Percentiles rank a stretch among this genome's conserved stretches.
Evolutionary conservation across 768 basidiomycete genomes (phyloP).

Genomic region (Naganishia vishniacii): DNA sequence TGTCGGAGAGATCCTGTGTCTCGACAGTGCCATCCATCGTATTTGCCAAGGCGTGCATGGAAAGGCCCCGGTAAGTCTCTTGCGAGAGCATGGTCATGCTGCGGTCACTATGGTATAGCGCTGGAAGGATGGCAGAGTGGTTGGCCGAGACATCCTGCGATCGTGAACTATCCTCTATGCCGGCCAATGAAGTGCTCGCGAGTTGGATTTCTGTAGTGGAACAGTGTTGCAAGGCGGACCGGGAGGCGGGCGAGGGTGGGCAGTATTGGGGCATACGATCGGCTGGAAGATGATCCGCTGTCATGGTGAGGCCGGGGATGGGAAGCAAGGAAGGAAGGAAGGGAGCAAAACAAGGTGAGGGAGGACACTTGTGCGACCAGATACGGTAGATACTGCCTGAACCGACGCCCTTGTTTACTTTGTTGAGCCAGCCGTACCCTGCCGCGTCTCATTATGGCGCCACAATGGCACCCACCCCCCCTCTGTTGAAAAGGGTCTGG

Average conservation of each 20-base stretch:
- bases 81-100: constrained; percentile 1
- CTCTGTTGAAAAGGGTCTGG: no score
- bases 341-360: neutral
- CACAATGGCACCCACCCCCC: no score
- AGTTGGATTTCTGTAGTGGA: constrained; percentile 15
- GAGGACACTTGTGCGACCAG: no score
- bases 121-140: neutral
- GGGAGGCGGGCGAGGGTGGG: neutral
- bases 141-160: no score
- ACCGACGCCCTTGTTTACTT: constrained; percentile 14
- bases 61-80: neutral
- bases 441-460: no score
- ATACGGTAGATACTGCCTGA: neutral
- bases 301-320: neutral
- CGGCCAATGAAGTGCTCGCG: constrained; percentile 10
- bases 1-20: no score
- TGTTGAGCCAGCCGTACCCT: no score
- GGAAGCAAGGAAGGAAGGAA: neutral
- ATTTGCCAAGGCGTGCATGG: neutral
- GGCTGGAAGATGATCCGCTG: neutral
- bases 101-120: neutral
- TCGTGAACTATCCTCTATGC: neutral
- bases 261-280: constrained; percentile 1
- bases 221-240: constrained; percentile 14
- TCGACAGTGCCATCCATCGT: no score